These are phyloP conservation scores for Clarireedia paspali DNA, from an alignment of 2,329 filamentous ascomycete genomes.

Conservation along the genomic window DNA sequence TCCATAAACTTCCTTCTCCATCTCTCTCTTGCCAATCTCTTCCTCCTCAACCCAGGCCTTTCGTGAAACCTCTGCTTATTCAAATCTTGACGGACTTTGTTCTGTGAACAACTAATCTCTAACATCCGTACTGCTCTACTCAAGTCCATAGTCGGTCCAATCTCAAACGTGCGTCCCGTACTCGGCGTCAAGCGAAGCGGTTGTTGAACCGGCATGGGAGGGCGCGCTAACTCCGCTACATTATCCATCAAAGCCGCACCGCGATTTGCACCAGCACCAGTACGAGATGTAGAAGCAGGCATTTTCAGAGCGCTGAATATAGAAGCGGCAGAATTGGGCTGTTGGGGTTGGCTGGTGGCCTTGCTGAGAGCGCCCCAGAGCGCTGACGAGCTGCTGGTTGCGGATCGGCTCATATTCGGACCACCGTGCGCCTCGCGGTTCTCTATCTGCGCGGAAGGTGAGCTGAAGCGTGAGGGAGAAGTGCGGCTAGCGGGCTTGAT, in stretches of 20 bases:
- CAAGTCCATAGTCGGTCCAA: slow-evolving; percentile 21
- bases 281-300: no score
- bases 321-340: no score
- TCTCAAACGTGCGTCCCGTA: slow-evolving; percentile 20
- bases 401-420: background rate
- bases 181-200: slow-evolving; percentile 22
- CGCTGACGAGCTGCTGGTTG: background rate
- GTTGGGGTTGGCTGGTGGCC: no score
- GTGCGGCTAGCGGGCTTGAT: background rate
- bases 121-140: slow-evolving; percentile 28
- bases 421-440: background rate
- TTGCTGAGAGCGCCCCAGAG: background rate
- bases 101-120: slow-evolving; percentile 38
- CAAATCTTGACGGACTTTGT: slow-evolving; percentile 50
- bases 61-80: slow-evolving; percentile 63
- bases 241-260: background rate
- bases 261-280: no score
- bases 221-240: background rate
- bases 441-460: background rate
- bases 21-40: slow-evolving; percentile 61
- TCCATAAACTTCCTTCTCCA: slow-evolving; percentile 63
- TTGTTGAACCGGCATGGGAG: background rate
- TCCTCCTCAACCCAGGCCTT: slow-evolving; percentile 66
- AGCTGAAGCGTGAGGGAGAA: background rate
- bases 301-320: no score